Conservation (phyloP, 305 asterid genomes). For the Fraxinus angustifolia region DNA sequence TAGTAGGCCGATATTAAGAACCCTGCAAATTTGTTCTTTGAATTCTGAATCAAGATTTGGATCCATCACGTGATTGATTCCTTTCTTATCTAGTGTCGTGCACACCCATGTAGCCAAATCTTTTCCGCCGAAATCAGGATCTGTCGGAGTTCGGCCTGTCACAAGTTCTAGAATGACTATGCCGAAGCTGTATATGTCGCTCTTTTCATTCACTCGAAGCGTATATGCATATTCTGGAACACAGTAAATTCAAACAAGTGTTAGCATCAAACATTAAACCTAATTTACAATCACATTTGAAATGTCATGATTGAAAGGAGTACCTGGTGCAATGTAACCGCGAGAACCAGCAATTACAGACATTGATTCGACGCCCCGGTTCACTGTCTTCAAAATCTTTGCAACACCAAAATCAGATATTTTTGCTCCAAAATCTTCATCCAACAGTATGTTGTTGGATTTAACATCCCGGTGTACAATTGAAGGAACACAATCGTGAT, state of each 20-base stretch:
- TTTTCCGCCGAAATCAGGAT: constrained; percentile 45
- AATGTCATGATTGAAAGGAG: neutral
- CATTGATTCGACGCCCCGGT: constrained; percentile 51
- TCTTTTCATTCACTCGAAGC: constrained; percentile 70
- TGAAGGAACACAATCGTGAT: constrained; percentile 81
- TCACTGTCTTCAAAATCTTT: constrained; percentile 35
- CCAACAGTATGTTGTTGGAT: constrained; percentile 69
- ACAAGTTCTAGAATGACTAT: constrained; percentile 69
- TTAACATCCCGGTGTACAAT: constrained; percentile 84
- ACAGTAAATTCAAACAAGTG: neutral
- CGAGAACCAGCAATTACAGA: constrained; percentile 76
- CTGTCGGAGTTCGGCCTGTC: constrained; percentile 51
- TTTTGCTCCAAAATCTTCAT: constrained; percentile 57
- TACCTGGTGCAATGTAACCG: constrained; percentile 97
- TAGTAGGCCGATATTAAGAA: constrained; percentile 53
- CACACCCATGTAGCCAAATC: constrained; percentile 59
- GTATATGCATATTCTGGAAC: constrained; percentile 76
- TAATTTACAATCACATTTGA: neutral
- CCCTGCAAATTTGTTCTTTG: constrained; percentile 38
- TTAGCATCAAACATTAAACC: neutral
- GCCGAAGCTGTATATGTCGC: constrained; percentile 81
- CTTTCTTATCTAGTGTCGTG: constrained; percentile 33
- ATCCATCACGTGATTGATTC: constrained; percentile 47
- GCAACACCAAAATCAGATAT: constrained; percentile 94
- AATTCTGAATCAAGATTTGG: constrained; percentile 38